Percentiles rank a stretch among this genome's conserved stretches.
Conservation (phyloP, 805 yeast genomes). For the Diddensiella caesifluorescens region DNA sequence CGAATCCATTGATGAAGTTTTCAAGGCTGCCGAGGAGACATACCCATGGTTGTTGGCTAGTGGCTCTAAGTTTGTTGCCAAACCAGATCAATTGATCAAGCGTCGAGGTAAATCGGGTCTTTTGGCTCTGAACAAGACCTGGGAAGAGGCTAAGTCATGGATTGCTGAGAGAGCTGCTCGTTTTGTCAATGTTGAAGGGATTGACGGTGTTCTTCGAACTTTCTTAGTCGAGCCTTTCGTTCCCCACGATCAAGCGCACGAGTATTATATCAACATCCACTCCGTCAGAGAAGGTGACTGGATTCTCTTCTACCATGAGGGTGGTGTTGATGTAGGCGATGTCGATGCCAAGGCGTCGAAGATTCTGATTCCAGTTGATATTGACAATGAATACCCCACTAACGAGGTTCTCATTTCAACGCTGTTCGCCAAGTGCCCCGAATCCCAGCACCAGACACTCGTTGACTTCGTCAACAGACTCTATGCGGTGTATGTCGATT, state of each 20-base stretch:
- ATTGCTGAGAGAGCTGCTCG: constrained; percentile 39
- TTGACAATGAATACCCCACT: constrained; percentile 37
- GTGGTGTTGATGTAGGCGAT: constrained; percentile 45
- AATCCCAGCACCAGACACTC: constrained; percentile 36
- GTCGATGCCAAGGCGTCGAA: constrained; percentile 43
- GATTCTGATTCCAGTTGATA: constrained; percentile 40
- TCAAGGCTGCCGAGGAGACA: constrained; percentile 34
- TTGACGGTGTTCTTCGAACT: constrained; percentile 36
- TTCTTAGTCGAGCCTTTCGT: constrained; percentile 45
- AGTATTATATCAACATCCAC: constrained; percentile 45
- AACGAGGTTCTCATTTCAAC: constrained; percentile 32
- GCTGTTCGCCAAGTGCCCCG: constrained; percentile 38
- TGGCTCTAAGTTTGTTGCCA: constrained; percentile 40
- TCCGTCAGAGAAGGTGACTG: constrained; percentile 45
- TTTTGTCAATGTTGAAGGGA: constrained; percentile 37
- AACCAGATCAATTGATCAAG: constrained; percentile 44
- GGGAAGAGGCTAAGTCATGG: constrained; percentile 42
- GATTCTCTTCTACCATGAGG: constrained; percentile 45
- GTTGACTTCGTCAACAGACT: constrained; percentile 42
- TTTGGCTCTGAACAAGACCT: constrained; percentile 39
- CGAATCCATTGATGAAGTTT: constrained; percentile 31
- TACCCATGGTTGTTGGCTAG: constrained; percentile 38
- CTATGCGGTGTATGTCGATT: constrained; percentile 43
- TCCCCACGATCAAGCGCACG: constrained; percentile 42
- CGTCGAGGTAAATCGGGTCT: constrained; percentile 43